These are phyloP conservation scores for Calonectria henricotiae DNA, from an alignment of 2,329 filamentous ascomycete species.

Conservation along the genomic window DNA sequence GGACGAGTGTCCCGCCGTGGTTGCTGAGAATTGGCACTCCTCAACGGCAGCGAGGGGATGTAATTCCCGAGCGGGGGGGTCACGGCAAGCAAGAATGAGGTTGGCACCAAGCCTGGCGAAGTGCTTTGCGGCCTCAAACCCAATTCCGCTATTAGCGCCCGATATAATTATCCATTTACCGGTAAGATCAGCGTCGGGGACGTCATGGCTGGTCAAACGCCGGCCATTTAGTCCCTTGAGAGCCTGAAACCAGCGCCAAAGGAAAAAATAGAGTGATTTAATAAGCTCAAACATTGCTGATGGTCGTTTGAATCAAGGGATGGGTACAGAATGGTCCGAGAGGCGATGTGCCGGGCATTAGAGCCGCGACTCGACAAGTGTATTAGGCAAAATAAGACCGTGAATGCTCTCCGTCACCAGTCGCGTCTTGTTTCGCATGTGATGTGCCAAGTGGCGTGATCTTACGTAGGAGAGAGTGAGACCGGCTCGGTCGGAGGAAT, in stretches of 20 bases:
- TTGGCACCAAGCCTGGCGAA: conserved; percentile 28
- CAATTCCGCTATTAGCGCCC: conserved; percentile 31
- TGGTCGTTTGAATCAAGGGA: too few species aligned
- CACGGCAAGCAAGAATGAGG: conserved; percentile 28
- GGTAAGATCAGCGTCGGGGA: conserved; percentile 16
- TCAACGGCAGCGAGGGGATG: conserved; percentile 16
- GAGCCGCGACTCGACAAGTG: neutral
- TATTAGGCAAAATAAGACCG: neutral
- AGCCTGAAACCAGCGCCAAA: conserved; percentile 3
- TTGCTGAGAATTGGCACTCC: conserved; percentile 5
- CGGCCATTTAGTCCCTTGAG: conserved; percentile 11
- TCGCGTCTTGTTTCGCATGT: conserved; percentile 2
- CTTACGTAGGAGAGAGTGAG: conserved; percentile 4
- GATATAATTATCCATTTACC: conserved; percentile 31
- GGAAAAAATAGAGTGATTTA: neutral
- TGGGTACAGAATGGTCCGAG: neutral
- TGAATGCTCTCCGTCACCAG: neutral
- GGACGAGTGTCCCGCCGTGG: conserved; percentile 18
- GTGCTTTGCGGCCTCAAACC: conserved; percentile 25
- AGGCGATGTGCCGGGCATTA: neutral
- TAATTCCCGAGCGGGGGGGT: conserved; percentile 22
- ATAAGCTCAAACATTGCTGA: neutral
- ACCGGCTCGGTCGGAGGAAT: neutral
- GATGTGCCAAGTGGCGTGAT: neutral
- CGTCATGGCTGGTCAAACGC: conserved; percentile 4